A percentile compares a stretch with the other conserved stretches of the same genome.
These are phyloP conservation scores for Syzygium jambos DNA, from an alignment of 345 rosid genomes.

Conservation along the genomic window DNA sequence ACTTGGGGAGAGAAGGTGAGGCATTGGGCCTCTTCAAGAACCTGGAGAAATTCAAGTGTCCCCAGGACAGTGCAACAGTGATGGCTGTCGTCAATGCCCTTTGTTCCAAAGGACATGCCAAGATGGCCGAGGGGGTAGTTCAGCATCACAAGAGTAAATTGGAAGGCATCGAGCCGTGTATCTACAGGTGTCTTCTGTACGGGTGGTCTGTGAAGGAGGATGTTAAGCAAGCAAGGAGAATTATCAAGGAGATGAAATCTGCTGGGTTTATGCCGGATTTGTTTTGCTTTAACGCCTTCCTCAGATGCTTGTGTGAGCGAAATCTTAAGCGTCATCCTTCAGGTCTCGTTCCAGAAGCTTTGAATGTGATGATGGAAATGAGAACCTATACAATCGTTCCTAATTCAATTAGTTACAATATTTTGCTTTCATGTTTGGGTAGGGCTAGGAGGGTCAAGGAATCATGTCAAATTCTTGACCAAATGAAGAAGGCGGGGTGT, in stretches of 20 bases:
- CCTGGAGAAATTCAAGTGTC: constrained; percentile 68
- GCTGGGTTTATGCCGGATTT: constrained; percentile 44
- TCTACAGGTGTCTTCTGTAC: constrained; percentile 56
- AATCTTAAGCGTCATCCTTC: constrained; percentile 64
- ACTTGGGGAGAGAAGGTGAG: constrained; percentile 66
- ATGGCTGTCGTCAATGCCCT: constrained; percentile 59
- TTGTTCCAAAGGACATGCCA: constrained; percentile 70
- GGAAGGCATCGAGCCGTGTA: constrained; percentile 28
- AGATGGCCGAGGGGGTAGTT: constrained; percentile 73
- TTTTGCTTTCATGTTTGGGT: constrained; percentile 69
- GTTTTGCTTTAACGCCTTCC: constrained; percentile 63
- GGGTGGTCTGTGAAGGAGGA: constrained; percentile 66
- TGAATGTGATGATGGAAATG: constrained; percentile 90
- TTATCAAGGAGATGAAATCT: constrained; percentile 73
- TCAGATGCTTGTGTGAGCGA: constrained; percentile 62
- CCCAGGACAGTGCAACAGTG: constrained; percentile 44
- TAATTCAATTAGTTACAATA: constrained; percentile 56
- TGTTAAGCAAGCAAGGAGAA: constrained; percentile 59
- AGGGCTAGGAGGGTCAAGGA: constrained; percentile 77
- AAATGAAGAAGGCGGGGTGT: constrained; percentile 58
- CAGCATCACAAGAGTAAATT: constrained; percentile 54
- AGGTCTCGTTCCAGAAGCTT: constrained; percentile 74
- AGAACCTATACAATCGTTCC: constrained; percentile 48
- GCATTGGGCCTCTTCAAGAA: constrained; percentile 86
- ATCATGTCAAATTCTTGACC: constrained; percentile 49